Conservation (phyloP, 2,329 filamentous ascomycete species). For the Zymoseptoria ardabiliae region DNA sequence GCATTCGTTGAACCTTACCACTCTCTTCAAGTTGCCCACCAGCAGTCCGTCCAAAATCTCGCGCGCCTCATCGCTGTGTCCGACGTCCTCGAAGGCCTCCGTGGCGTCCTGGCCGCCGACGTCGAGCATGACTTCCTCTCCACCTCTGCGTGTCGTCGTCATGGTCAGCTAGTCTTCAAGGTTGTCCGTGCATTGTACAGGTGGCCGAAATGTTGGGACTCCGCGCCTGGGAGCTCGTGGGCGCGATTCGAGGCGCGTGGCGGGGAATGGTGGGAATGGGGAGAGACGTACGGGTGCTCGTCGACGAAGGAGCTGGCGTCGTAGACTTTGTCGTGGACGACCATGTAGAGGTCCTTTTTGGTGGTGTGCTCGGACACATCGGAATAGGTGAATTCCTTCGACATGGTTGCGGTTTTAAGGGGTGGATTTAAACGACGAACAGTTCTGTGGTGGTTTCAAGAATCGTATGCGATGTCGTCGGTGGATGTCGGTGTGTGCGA, state of each 20-base stretch:
- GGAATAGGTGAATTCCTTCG: constrained; percentile 63
- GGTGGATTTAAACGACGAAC: not conserved
- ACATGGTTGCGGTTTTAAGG: constrained; percentile 43
- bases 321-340: constrained; percentile 97
- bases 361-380: constrained; percentile 79
- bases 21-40: constrained; percentile 71
- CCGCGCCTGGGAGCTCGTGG: not conserved
- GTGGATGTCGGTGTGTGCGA: not conserved
- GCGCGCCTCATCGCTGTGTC: constrained; percentile 95
- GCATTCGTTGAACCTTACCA: constrained; percentile 48
- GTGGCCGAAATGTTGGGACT: not conserved
- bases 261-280: constrained; percentile 4
- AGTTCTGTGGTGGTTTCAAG: not conserved
- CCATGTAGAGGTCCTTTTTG: constrained; percentile 89
- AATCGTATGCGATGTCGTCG: not conserved
- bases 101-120: constrained; percentile 93
- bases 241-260: not conserved
- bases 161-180: constrained; percentile 7
- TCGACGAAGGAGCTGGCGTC: constrained; percentile 82
- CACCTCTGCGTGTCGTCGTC: constrained; percentile 56
- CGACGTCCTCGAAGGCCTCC: constrained; percentile 98
- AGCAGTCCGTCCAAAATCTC: constrained; percentile 77
- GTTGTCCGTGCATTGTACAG: constrained; percentile 2
- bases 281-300: constrained; percentile 74
- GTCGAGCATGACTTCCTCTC: constrained; percentile 95